Conservation (phyloP, 768 basidiomycete genomes). For the Boletus pseudopeckii region DNA sequence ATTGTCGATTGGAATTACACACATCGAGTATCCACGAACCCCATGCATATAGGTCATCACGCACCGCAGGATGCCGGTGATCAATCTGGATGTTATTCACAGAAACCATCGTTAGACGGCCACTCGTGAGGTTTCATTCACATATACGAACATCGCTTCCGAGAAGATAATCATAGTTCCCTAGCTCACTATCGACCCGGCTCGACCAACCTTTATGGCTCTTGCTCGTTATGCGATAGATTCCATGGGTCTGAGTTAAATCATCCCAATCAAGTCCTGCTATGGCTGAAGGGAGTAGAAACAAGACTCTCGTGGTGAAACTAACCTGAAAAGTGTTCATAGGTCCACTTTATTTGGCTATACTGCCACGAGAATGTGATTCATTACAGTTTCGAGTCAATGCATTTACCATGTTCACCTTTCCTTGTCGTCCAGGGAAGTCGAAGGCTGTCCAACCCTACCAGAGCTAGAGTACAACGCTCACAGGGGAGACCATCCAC, state of each 20-base stretch:
- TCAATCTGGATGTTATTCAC: conserved; percentile 55
- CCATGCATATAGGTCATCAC: conserved; percentile 73
- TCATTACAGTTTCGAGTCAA: conserved; percentile 1
- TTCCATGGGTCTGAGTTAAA: conserved; percentile 51
- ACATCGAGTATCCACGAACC: conserved; percentile 72
- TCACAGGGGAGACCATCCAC: conserved; percentile 4
- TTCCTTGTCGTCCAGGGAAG: conserved; percentile 70
- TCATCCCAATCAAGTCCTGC: conserved; percentile 85
- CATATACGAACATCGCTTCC: conserved; percentile 57
- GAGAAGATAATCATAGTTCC: conserved; percentile 83
- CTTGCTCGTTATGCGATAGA: conserved; percentile 69
- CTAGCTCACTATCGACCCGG: conserved; percentile 78
- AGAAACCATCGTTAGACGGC: conserved; percentile 6
- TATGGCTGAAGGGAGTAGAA: neutral
- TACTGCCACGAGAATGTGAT: conserved; percentile 43
- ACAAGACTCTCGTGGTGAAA: neutral
- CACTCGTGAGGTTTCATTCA: neutral
- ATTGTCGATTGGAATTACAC: neutral
- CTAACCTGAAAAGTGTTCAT: conserved; percentile 76
- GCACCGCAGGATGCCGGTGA: conserved; percentile 77
- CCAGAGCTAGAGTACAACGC: conserved; percentile 1
- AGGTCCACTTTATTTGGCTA: conserved; percentile 67
- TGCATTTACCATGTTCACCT: conserved; percentile 42
- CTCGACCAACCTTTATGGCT: conserved; percentile 78
- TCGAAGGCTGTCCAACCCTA: conserved; percentile 88